Percentiles rank a stretch among this genome's conserved stretches.
Evolutionary conservation across 768 basidiomycete species (phyloP).

Genomic region (Pholiota conissans): DNA sequence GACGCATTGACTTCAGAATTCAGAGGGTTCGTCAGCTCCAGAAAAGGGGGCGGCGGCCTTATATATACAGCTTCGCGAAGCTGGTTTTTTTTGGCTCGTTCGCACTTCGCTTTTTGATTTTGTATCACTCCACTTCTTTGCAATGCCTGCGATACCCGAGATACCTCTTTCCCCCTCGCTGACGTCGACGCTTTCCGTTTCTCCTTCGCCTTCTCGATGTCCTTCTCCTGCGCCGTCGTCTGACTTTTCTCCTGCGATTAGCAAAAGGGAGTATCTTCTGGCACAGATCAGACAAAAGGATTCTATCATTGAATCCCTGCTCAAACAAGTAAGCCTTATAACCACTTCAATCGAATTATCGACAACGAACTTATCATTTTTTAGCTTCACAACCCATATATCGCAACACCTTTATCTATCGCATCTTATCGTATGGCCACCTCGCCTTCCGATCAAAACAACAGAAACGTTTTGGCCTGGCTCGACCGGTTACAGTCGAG

Average conservation of each 20-base stretch:
- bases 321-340: conserved; percentile 64
- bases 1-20: not conserved
- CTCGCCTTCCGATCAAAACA: conserved; percentile 70
- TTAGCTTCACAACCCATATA: conserved; percentile 79
- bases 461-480: conserved; percentile 72
- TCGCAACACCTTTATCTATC: conserved; percentile 76
- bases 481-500: conserved; percentile 68
- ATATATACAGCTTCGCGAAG: conserved; percentile 10
- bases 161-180: conserved; percentile 11
- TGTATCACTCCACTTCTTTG: not conserved
- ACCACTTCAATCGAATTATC: not conserved
- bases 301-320: conserved; percentile 78
- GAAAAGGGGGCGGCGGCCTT: conserved; percentile 13
- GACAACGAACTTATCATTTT: conserved; percentile 1
- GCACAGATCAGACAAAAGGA: conserved; percentile 89
- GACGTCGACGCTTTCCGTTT: conserved; percentile 18
- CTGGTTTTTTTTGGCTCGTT: too few relatives aligned
- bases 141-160: not conserved
- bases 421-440: conserved; percentile 79
- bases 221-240: conserved; percentile 39
- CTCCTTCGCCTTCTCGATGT: conserved; percentile 22
- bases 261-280: conserved; percentile 84
- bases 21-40: not conserved
- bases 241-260: conserved; percentile 37
- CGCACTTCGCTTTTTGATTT: not conserved